Base-by-base conservation (phyloP, 345 rosid genomes). In the Clausena lansium region DNA sequence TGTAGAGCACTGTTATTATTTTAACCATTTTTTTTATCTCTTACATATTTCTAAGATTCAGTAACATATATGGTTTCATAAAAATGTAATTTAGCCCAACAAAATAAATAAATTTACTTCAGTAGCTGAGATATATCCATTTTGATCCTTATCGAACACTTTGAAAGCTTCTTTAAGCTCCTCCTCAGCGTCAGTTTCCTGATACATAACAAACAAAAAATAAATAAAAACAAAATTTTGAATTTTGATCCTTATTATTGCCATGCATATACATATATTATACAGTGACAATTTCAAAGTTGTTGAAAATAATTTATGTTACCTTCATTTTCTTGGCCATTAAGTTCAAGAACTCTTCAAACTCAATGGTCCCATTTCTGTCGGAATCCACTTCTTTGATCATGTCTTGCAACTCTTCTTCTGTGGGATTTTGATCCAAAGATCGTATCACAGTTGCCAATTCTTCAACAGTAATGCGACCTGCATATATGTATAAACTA, bases 101-200 rank as follows among this genome's bases (percentile, higher is more conserved):
- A 25, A 27, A 27, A 7, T 7, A 22, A 17, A 0, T 9, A 57
- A 32, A 27, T 64, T 72, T 79, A 94, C 98, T 96, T 94, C 98
- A 75, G 20, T 86, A 24, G 98, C 93, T 24, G 97, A 92, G 68
- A 94, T 94, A 59, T 81, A 92, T 0, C 97, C 97, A 77, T 94
- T 89, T 84, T 89, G 96, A 77, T 94, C 98, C 79, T 88, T 90
- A 83, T 94, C 97, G 70, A 92, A 94, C 74, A 94, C 96, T 83
- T 91, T 89, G 83, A 94, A 94, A 72, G 94, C 97, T 76, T 92
- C 97, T 62, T 85, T 88, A 4, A 92, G 96, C 79, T 94, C 98
- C 47, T 92, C 96, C 78, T 88, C 91, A 24, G 81, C 91, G 80
- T 94, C 94, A 45, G 87, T 86, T 64, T 89, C 97, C 97, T 93